A percentile compares a stretch with the other conserved stretches of the same genome.
Evolutionary conservation across 176 grass and related monocot species (phyloP).

Genomic region (Triticum dicoccoides): DNA sequence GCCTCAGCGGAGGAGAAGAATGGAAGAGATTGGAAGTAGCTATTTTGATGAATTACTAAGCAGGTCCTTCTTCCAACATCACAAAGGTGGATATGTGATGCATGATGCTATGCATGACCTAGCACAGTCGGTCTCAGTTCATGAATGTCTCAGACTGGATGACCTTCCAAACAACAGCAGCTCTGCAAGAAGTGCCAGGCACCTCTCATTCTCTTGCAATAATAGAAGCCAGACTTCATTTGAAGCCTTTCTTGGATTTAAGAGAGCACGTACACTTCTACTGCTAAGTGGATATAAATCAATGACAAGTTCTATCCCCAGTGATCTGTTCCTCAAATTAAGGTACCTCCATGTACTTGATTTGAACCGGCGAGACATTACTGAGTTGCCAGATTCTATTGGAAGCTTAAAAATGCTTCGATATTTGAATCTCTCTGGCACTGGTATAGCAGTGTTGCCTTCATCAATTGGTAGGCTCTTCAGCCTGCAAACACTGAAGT

Average conservation of each 20-base stretch:
- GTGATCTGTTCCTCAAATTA: constrained; percentile 52
- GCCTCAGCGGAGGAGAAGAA: constrained; percentile 35
- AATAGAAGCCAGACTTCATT: constrained; percentile 42
- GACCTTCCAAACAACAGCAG: constrained; percentile 1
- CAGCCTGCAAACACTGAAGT: constrained; percentile 58
- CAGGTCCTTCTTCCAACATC: constrained; percentile 77
- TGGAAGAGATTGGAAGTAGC: constrained; percentile 59
- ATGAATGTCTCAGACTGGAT: constrained; percentile 61
- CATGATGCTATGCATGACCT: constrained; percentile 82
- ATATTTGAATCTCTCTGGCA: constrained; percentile 58
- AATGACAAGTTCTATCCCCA: constrained; percentile 28
- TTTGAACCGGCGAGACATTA: constrained; percentile 52
- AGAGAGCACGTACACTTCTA: constrained; percentile 58
- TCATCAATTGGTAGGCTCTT: constrained; percentile 49
- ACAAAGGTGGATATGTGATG: constrained; percentile 73
- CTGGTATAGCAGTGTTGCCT: constrained; percentile 43
- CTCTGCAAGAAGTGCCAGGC: constrained; percentile 30
- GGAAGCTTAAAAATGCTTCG: constrained; percentile 74
- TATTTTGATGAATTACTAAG: constrained; percentile 73
- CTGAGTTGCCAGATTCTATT: constrained; percentile 58
- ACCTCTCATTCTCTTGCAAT: constrained; percentile 68
- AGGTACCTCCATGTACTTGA: constrained; percentile 56
- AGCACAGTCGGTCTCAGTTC: constrained; percentile 52
- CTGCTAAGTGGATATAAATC: constrained; percentile 63
- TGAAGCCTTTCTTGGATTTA: constrained; percentile 46